Percentiles rank a stretch among this genome's conserved stretches.
These are phyloP conservation scores for Cladobotryum protrusum DNA, from an alignment of 2,329 filamentous ascomycete genomes.

Conservation along the genomic window DNA sequence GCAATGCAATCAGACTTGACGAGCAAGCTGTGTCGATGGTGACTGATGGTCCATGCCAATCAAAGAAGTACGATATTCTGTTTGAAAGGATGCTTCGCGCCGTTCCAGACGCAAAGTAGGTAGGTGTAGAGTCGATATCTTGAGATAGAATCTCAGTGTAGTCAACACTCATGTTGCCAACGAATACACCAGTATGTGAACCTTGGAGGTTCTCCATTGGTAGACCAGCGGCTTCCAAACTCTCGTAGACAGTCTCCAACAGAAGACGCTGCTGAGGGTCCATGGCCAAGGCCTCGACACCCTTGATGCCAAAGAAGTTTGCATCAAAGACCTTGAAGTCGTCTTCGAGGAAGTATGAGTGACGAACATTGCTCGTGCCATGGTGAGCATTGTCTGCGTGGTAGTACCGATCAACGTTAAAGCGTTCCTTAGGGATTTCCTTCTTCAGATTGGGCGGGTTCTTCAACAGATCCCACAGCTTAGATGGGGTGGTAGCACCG, in stretches of 20 bases:
- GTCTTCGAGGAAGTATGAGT: conserved; percentile 28
- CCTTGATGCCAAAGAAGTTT: conserved; percentile 21
- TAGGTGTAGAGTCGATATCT: conserved; percentile 22
- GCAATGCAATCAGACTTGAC: conserved; percentile 39
- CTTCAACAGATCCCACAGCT: conserved; percentile 36
- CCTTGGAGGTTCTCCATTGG: conserved; percentile 15
- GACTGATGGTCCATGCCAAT: conserved; percentile 40
- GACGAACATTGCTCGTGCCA: conserved; percentile 23
- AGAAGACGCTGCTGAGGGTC: conserved; percentile 16
- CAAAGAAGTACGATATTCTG: conserved; percentile 41
- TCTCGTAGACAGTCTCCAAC: conserved; percentile 37
- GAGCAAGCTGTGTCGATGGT: conserved; percentile 49
- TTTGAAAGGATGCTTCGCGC: conserved; percentile 36
- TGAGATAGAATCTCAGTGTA: conserved; percentile 29
- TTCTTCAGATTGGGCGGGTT: conserved; percentile 29
- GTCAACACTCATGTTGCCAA: conserved; percentile 29
- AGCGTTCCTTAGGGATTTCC: conserved; percentile 31
- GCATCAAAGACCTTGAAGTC: conserved; percentile 35
- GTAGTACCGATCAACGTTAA: conserved; percentile 37
- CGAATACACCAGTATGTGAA: conserved; percentile 30
- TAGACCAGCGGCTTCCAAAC: conserved; percentile 29
- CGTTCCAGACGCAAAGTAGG: conserved; percentile 39
- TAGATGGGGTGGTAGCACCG: conserved; percentile 25
- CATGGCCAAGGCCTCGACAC: conserved; percentile 8
- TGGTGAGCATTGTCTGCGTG: conserved; percentile 36